A percentile compares a stretch with the other conserved stretches of the same genome.
Evolutionary conservation across 495 filamentous ascomycete genomes (phyloP).

Genomic region (Penicillium riverlandense): DNA sequence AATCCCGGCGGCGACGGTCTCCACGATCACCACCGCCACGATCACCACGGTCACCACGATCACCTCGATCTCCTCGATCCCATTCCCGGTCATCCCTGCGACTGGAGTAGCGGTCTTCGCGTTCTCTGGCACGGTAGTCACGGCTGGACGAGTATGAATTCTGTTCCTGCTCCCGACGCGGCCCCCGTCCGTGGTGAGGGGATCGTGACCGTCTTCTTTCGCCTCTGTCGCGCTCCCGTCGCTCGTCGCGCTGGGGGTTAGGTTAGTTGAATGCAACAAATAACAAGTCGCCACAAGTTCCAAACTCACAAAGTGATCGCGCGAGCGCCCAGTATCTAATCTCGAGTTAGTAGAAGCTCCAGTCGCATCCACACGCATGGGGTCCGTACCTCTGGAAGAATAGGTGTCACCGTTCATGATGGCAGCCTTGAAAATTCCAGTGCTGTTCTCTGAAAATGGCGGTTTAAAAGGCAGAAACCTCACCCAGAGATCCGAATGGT

Average conservation of each 20-base stretch:
- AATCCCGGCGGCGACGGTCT: constrained; percentile 19
- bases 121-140: constrained; percentile 78
- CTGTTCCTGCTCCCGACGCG: constrained; percentile 61
- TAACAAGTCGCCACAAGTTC: constrained; percentile 10
- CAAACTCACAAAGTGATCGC: constrained; percentile 63
- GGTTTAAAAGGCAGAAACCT: too few species aligned
- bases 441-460: too few species aligned
- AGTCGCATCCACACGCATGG: background rate
- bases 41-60: constrained; percentile 10
- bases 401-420: constrained; percentile 85
- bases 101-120: constrained; percentile 56
- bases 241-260: constrained; percentile 43
- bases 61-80: constrained; percentile 44
- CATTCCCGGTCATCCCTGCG: constrained; percentile 43
- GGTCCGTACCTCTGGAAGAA: constrained; percentile 60
- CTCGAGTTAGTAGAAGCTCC: constrained; percentile 11
- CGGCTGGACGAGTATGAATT: constrained; percentile 88
- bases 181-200: constrained; percentile 56
- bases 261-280: constrained; percentile 12
- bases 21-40: constrained; percentile 14
- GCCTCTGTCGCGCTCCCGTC: constrained; percentile 44
- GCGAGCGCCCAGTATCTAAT: constrained; percentile 59
- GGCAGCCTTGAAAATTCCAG: too few species aligned
- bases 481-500: too few species aligned
- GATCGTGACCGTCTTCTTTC: constrained; percentile 71